phyloP scores from a whole-genome alignment of 2,329 filamentous ascomycete genomes.

The Fusarium xyrophilum region DNA sequence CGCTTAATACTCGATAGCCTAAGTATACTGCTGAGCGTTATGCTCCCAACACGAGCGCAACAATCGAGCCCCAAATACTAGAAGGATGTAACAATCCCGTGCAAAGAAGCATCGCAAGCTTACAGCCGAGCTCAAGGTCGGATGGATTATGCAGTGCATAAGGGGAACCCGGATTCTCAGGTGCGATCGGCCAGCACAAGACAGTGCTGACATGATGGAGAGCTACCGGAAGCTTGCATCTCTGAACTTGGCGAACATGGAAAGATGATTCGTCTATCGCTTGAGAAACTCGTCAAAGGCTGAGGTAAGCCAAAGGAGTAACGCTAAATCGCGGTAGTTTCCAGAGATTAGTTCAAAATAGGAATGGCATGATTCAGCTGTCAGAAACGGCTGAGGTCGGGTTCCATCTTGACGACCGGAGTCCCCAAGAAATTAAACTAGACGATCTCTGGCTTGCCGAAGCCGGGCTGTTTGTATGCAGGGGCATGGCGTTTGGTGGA shows the following conservation, averaged over 20 bases:
- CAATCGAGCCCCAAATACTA: neutral
- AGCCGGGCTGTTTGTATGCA: slow-evolving; percentile 6
- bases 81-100: slow-evolving; percentile 13
- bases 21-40: neutral
- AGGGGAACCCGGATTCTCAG: neutral
- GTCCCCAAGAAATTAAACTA: slow-evolving; percentile 15
- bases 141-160: slow-evolving; percentile 2
- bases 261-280: slow-evolving; percentile 10
- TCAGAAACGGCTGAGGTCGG: slow-evolving; percentile 19
- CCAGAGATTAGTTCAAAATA: neutral
- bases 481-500: slow-evolving; percentile 28
- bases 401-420: slow-evolving; percentile 8
- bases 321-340: neutral
- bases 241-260: neutral
- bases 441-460: slow-evolving; percentile 12
- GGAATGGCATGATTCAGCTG: slow-evolving; percentile 2
- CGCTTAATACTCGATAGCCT: neutral
- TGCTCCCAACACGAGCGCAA: neutral
- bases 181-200: slow-evolving; percentile 7
- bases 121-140: neutral
- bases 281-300: neutral
- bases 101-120: slow-evolving; percentile 4
- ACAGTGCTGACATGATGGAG: slow-evolving; percentile 10
- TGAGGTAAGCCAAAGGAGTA: slow-evolving; percentile 22
- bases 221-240: slow-evolving; percentile 15